Percentiles rank a stretch among this genome's conserved stretches.
Evolutionary conservation across 345 rosid species (phyloP).

Genomic region (Firmiana major): DNA sequence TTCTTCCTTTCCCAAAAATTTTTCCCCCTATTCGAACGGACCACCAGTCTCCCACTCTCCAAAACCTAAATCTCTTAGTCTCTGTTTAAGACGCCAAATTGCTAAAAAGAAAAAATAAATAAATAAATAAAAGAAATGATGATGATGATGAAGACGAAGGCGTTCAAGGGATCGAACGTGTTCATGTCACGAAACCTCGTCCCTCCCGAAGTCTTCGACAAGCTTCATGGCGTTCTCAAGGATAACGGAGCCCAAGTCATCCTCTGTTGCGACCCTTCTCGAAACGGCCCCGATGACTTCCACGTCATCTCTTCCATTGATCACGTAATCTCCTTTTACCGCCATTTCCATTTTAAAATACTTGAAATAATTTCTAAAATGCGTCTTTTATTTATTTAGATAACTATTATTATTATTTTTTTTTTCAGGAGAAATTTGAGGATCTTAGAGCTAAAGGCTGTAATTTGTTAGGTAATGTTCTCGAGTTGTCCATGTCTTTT

Average conservation of each 20-base stretch:
- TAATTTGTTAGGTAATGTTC: conserved; percentile 63
- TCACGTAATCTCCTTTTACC: conserved; percentile 40
- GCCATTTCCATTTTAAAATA: conserved; percentile 13
- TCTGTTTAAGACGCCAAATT: neutral
- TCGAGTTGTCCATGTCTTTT: neutral
- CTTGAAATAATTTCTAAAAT: neutral
- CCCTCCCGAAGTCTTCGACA: conserved; percentile 82
- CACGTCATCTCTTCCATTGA: conserved; percentile 79
- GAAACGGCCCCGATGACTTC: conserved; percentile 63
- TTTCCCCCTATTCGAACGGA: neutral
- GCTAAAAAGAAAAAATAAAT: neutral
- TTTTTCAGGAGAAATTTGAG: conserved; percentile 76
- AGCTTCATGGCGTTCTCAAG: conserved; percentile 79
- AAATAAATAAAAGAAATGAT: too few species aligned
- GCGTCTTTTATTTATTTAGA: neutral
- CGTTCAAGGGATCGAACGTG: conserved; percentile 68
- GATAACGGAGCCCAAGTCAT: conserved; percentile 78
- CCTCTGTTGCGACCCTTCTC: conserved; percentile 91
- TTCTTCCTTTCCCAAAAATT: neutral
- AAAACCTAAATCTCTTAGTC: neutral
- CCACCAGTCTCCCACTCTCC: neutral
- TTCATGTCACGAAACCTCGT: conserved; percentile 86
- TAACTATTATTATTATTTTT: neutral
- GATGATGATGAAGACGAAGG: conserved; percentile 43
- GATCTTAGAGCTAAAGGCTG: conserved; percentile 82